Base-by-base conservation (phyloP, 495 filamentous ascomycete species). In the Penicillium tannophilum region DNA sequence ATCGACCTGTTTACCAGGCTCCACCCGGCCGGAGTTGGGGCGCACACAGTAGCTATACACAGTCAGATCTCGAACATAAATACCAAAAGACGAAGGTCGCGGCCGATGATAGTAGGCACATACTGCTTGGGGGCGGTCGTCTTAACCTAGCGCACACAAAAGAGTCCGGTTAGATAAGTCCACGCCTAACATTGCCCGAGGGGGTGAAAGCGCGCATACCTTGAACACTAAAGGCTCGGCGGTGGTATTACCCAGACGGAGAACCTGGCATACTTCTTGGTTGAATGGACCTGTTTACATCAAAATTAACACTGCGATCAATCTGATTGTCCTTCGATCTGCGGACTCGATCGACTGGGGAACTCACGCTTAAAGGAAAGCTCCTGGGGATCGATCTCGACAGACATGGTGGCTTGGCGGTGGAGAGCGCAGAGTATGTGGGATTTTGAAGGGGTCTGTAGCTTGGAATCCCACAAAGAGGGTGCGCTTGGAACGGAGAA, bases 71-170 rank as follows among this genome's bases (percentile, higher is more conserved):
- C 62, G 54, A 6, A 19, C 1, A 31, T 12, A n/a, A 20, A 50
- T 57, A 48, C 35, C 23, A 52, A 28, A 43, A 17, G 41, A 28
- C 17, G 28, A 42, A 3, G 3, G 26, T 31, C 16, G 28, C 23
- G 14, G 8, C 11, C 23, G 49, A 54, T 51, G 31, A 59, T 39
- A 33, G 30, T 17, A 30, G 61, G 48, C 31, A 73, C 90, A 68
- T 91, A 98, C 93, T 97, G 93, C 76, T 98, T 98, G 6, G 95
- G 94, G 28, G 95, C 95, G 56, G 94, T 98, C 41, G 94, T 98
- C 86, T 98, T 98, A 71, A 98, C 94, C 93, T 97, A 64, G 31
- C 17, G 58, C 47, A 58, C 43, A 56, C 33, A 54, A 53, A 58
- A 58, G 36, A 33, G 30, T 14, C 10, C 24, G 28, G 51, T 71